phyloP scores from a whole-genome alignment of 2,329 filamentous ascomycete species.

The Phialemoniopsis sp. region DNA sequence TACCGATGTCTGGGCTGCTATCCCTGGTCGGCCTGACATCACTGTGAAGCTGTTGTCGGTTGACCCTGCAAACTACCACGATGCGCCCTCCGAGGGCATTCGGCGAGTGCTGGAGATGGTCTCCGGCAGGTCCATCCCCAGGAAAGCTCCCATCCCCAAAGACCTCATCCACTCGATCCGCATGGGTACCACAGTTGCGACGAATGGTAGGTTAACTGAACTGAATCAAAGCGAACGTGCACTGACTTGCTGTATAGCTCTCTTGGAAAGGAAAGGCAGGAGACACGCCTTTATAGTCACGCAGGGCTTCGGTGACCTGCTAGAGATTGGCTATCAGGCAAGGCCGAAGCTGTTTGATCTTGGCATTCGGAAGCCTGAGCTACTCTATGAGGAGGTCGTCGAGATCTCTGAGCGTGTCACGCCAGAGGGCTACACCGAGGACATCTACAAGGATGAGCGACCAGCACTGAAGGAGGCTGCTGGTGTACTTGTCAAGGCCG shows the following conservation, averaged over 20 bases:
- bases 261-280: constrained; percentile 10
- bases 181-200: constrained; percentile 11
- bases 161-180: constrained; percentile 10
- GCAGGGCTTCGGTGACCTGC: constrained; percentile 9
- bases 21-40: constrained; percentile 57
- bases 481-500: constrained; percentile 47
- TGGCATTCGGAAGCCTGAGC: constrained; percentile 5
- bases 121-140: not conserved
- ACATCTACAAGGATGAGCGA: not conserved
- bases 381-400: constrained; percentile 10
- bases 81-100: constrained; percentile 3
- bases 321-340: constrained; percentile 10
- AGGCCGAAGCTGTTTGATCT: constrained; percentile 11
- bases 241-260: constrained; percentile 1
- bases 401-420: constrained; percentile 11
- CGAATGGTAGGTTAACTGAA: constrained; percentile 1
- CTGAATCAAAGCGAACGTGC: too few species aligned
- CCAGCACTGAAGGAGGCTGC: not conserved
- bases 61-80: constrained; percentile 3
- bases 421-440: constrained; percentile 7
- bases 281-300: constrained; percentile 10
- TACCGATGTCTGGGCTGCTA: constrained; percentile 61
- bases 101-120: constrained; percentile 1
- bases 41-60: constrained; percentile 36
- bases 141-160: constrained; percentile 53